Evolutionary conservation across 176 grass and related monocot species (phyloP).

Genomic region (Elaeis guineensis): DNA sequence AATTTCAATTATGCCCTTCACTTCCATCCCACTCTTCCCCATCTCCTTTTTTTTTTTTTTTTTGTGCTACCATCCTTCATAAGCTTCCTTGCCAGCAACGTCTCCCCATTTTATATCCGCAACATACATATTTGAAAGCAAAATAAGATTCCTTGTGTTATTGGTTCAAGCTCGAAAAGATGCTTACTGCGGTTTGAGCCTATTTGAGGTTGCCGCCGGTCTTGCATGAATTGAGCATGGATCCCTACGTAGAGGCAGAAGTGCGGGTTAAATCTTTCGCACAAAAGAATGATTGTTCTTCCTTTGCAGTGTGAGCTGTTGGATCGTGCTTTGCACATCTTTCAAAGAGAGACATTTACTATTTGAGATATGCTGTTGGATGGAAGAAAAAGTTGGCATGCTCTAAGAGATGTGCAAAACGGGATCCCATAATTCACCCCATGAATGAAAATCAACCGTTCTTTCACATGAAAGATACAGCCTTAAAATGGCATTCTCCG

Average conservation of each 20-base stretch:
- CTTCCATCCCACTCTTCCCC: constrained; percentile 52
- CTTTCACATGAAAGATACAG: neutral
- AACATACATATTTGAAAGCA: constrained; percentile 60
- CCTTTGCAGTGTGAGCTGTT: too few species aligned
- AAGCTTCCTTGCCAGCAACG: constrained; percentile 34
- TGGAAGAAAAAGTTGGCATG: too few species aligned
- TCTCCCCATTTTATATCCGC: constrained; percentile 35
- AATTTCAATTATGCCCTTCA: constrained; percentile 31
- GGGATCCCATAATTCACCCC: too few species aligned
- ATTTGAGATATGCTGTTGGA: too few species aligned
- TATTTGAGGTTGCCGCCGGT: constrained; percentile 28
- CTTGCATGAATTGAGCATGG: constrained; percentile 52
- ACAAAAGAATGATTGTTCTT: too few species aligned
- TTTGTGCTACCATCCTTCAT: constrained; percentile 43
- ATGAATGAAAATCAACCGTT: too few species aligned
- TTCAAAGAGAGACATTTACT: too few species aligned
- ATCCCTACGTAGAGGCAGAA: constrained; percentile 36
- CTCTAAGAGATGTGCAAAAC: too few species aligned
- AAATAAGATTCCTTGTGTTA: constrained; percentile 52
- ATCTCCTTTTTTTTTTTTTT: constrained; percentile 48
- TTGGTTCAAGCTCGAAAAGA: constrained; percentile 60
- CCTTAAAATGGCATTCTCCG: constrained; percentile 19
- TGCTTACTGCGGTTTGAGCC: constrained; percentile 42
- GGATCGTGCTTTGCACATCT: too few species aligned
- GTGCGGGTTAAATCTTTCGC: too few species aligned